Conservation (phyloP, 1,284 basidiomycete species). For the Trichosporon sp. region DNA sequence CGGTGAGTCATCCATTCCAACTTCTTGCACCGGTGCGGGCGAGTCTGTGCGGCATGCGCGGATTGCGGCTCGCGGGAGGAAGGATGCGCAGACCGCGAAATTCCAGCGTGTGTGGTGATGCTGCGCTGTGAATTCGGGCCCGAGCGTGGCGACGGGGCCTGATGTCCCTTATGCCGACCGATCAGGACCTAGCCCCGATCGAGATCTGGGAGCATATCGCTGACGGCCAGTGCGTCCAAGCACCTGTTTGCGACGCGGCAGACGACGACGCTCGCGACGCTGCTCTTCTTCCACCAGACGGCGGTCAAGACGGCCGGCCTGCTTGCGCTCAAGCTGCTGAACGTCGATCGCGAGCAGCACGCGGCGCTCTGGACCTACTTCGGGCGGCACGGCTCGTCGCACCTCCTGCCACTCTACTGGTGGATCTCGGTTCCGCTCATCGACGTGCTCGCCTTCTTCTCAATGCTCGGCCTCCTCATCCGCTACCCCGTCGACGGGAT, state of each 20-base stretch:
- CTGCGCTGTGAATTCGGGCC: not conserved
- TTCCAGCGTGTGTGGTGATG: not conserved
- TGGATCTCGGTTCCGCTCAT: not conserved
- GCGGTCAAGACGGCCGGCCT: not conserved
- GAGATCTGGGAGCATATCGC: not conserved
- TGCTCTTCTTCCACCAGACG: not conserved
- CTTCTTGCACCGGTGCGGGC: not conserved
- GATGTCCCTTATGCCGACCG: not conserved
- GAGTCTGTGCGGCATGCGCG: not conserved
- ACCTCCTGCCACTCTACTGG: not conserved
- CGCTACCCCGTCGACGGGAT: slow-evolving; percentile 9
- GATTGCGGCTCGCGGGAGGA: not conserved
- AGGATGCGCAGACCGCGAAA: not conserved
- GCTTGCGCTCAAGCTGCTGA: not conserved
- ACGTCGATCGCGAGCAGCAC: not conserved
- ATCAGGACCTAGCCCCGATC: not conserved
- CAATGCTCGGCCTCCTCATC: not conserved
- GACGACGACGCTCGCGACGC: not conserved
- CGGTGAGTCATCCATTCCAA: not conserved
- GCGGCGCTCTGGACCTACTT: not conserved
- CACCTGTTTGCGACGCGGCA: not conserved
- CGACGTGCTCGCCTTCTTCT: not conserved
- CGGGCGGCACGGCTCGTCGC: not conserved
- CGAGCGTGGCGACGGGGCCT: not conserved
- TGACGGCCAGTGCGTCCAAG: not conserved